A percentile compares a stretch with the other conserved stretches of the same genome.
phyloP scores from a whole-genome alignment of 495 filamentous ascomycete species.

The Cairneyella variabilis region DNA sequence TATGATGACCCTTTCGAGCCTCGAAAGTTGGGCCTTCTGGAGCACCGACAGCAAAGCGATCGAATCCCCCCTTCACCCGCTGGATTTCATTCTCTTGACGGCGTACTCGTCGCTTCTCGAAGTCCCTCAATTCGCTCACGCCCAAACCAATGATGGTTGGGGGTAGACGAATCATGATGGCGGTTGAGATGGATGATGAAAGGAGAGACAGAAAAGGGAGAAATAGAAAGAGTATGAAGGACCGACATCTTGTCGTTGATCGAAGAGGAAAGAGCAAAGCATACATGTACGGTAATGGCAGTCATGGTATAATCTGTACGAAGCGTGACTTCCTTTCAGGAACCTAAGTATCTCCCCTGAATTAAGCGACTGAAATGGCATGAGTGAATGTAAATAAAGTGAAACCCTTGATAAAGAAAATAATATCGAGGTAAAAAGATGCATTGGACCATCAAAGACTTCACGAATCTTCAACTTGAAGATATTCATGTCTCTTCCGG shows the following conservation, averaged over 20 bases:
- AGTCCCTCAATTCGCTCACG: conserved; percentile 49
- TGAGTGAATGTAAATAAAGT: too few species aligned
- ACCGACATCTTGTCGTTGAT: too few species aligned
- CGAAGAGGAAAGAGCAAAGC: too few species aligned
- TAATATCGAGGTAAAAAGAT: background rate
- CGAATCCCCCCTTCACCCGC: background rate
- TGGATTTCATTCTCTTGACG: background rate
- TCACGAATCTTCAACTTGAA: background rate
- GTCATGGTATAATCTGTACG: too few species aligned
- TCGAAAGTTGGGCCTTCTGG: background rate
- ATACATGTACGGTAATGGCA: too few species aligned
- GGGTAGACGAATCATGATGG: conserved; percentile 50
- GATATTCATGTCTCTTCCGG: too few species aligned
- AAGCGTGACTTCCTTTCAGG: too few species aligned
- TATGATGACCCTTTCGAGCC: background rate
- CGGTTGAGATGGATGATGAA: background rate
- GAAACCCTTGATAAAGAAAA: background rate
- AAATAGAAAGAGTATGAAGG: too few species aligned
- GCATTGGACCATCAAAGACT: background rate
- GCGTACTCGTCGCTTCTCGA: conserved; percentile 34
- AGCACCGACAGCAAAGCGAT: background rate
- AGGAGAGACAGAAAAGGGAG: background rate
- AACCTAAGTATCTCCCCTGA: too few species aligned
- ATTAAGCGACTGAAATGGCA: too few species aligned
- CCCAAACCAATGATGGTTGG: conserved; percentile 51